Evolutionary conservation across 148 eudicot genomes (phyloP), one percentile per base, ranked within the genome.

Genomic region (Persicaria maculosa): DNA sequence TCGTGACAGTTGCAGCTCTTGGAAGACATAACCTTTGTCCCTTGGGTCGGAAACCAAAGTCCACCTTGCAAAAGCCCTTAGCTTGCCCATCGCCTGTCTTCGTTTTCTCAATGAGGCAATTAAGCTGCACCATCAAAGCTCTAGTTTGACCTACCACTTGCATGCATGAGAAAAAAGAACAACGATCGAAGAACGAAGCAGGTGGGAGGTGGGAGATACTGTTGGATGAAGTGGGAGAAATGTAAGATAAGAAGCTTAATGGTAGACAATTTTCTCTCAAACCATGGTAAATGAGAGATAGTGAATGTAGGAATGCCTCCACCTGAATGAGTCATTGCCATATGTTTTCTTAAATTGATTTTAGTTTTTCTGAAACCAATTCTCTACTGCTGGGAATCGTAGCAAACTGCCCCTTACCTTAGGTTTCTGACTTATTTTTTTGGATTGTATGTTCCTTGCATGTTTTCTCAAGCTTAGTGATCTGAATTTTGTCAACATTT

Each of bases 381-480:
- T 61, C 44, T 31, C 40, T 31, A 31, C 40, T 31, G 7, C 61
- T 17, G 2, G 44, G 10, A 31, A 25, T 62, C 11, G 68, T 62
- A 31, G 0, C 15, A 25, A 1, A 25, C 15, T 5, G 14, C 44
- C 44, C 14, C 44, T 36, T 31, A 62, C 40, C 40, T 31, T 31
- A 31, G 40, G 68, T 6, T 61, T 61, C 31, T 62, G 44, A 62
- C 43, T 62, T 62, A 25, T 62, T 62, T 6, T 44, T 10, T 62
- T 36, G 68, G 31, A 22, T 62, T 62, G 44, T 25, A 8, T 62
- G 16, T 62, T 62, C 16, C n/a, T 62, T 44, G 9, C 68, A 61
- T 61, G 43, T 31, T 61, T 61, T 61, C 44, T 61, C 68, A 61
- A 61, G 68, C 68, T 61, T 61, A 61, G 1, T 31, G 44, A 15